Conservation (phyloP, 306 rosid genomes). For the Phaseolus lunatus region DNA sequence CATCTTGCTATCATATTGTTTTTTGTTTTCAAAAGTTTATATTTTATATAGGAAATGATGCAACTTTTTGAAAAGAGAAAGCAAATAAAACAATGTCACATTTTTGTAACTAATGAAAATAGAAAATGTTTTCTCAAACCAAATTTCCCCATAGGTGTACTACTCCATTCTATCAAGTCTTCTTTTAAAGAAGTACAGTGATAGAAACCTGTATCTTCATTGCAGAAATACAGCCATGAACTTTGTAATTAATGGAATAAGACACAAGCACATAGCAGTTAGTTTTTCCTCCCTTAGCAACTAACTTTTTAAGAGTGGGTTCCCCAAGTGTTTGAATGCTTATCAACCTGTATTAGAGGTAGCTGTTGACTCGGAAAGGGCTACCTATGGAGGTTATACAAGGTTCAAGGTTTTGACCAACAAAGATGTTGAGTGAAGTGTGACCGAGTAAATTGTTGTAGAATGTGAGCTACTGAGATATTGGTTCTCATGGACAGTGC, state of each 20-base stretch:
- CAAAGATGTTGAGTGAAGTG: no score
- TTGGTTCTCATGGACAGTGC: no score
- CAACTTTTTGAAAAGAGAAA: neutral
- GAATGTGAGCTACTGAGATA: no score
- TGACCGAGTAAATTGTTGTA: no score
- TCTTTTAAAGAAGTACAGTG: neutral
- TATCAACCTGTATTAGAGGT: no score
- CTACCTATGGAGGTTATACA: no score
- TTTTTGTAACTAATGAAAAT: neutral
- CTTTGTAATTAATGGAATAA: neutral
- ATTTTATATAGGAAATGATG: neutral
- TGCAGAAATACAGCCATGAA: neutral
- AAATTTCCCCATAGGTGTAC: neutral
- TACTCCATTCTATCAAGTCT: conserved; percentile 15
- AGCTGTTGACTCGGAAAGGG: no score
- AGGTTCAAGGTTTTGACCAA: no score
- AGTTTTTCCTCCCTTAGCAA: no score
- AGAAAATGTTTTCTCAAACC: neutral
- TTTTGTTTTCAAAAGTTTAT: neutral
- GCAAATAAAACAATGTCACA: neutral
- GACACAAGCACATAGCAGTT: neutral
- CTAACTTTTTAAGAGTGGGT: no score
- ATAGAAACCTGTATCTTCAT: neutral
- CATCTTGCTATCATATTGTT: neutral
- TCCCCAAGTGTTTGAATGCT: no score